phyloP scores from a whole-genome alignment of 768 basidiomycete genomes.

The Pulveroboletus ravenelii region DNA sequence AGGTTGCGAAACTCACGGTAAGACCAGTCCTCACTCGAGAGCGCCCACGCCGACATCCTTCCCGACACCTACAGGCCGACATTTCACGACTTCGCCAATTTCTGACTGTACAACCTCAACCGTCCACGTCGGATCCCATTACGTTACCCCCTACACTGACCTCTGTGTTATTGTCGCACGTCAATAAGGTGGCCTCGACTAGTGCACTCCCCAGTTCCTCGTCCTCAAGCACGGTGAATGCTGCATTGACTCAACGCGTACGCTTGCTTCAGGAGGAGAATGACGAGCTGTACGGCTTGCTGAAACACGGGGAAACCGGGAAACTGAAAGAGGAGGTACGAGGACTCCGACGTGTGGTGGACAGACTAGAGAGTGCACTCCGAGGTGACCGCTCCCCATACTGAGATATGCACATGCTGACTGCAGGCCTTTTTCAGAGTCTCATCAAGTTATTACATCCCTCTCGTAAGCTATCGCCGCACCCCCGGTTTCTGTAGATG shows the following conservation, averaged over 20 bases:
- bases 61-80: constrained; percentile 53
- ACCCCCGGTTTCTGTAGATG: constrained; percentile 4
- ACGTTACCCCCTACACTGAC: constrained; percentile 69
- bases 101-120: constrained; percentile 53
- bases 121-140: constrained; percentile 56
- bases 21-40: constrained; percentile 30
- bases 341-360: constrained; percentile 61
- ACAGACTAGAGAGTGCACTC: constrained; percentile 68
- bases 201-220: constrained; percentile 32
- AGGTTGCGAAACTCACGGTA: constrained; percentile 69
- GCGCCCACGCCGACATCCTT: constrained; percentile 17
- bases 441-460: constrained; percentile 63
- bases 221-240: constrained; percentile 51
- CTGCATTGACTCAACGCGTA: constrained; percentile 73
- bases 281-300: constrained; percentile 74
- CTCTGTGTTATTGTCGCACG: constrained; percentile 64
- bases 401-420: constrained; percentile 6
- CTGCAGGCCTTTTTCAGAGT: constrained; percentile 45
- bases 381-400: constrained; percentile 48
- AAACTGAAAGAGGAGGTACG: constrained; percentile 78
- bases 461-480: constrained; percentile 56
- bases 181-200: constrained; percentile 40
- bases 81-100: constrained; percentile 63
- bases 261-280: constrained; percentile 80
- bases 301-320: constrained; percentile 73